A percentile compares a stretch with the other conserved stretches of the same genome.
Conservation (phyloP, 1,284 basidiomycete species). For the Fomitopsis schrenkii region DNA sequence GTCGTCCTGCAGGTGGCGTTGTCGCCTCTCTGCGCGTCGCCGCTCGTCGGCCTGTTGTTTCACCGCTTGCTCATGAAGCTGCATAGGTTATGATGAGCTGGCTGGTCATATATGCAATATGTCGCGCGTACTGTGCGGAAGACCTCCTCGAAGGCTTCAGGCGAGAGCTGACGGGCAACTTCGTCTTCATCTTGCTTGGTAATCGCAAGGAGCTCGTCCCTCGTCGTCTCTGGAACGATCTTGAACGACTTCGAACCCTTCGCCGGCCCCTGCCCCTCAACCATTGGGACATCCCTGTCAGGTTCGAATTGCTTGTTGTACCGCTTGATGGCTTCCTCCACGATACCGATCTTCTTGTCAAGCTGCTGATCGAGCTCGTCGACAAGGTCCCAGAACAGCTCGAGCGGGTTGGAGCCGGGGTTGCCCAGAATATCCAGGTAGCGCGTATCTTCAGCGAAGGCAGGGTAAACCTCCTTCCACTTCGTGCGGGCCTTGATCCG, state of each 20-base stretch:
- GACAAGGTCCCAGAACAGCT: constrained; percentile 94
- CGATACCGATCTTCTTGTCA: constrained; percentile 66
- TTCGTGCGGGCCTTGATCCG: constrained; percentile 80
- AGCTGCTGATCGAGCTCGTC: constrained; percentile 85
- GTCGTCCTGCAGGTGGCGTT: constrained; percentile 90
- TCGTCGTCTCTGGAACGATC: constrained; percentile 52
- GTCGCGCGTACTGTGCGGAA: constrained; percentile 58
- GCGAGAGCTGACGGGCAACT: constrained; percentile 40
- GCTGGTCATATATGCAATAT: constrained; percentile 2
- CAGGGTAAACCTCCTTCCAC: constrained; percentile 87
- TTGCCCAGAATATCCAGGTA: constrained; percentile 86
- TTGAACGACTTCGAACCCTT: constrained; percentile 38
- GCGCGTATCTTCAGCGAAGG: constrained; percentile 74
- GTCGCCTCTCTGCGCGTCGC: constrained; percentile 76
- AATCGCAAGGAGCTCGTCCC: constrained; percentile 56
- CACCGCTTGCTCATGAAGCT: constrained; percentile 71
- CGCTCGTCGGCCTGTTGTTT: constrained; percentile 80
- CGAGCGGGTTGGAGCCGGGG: constrained; percentile 90
- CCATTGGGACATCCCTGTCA: constrained; percentile 21
- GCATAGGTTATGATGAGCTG: constrained; percentile 5
- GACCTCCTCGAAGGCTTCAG: constrained; percentile 56
- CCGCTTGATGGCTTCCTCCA: constrained; percentile 57
- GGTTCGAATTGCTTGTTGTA: constrained; percentile 32
- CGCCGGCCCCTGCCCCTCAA: constrained; percentile 19
- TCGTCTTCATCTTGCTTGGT: constrained; percentile 53